Base-by-base conservation (phyloP, 106 monocot species). In the Posidonia australis region DNA sequence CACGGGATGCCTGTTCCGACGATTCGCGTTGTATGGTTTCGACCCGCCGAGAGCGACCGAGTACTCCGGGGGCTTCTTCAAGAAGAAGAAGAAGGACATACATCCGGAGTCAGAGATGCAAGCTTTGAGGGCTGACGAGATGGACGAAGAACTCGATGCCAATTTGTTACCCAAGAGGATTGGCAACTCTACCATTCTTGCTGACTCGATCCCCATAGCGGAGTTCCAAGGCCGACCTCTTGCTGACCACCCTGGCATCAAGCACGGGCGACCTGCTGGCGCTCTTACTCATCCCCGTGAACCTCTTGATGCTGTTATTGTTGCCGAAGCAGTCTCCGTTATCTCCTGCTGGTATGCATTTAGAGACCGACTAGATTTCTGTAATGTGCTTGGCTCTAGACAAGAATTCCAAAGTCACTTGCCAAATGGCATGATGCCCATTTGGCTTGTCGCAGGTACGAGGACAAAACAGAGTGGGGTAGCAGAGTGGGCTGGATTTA, bases 381-480 rank as follows among this genome's bases (percentile, higher is more conserved):
- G 13, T 11, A 26, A 1, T 58, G 28, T 17, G 12, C 29, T 58
- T 13, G 58, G 36, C 36, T 4, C 5, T 30, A 18, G 58, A 32
- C 29, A 11, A 10, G 28, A 19, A 23, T 13, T 9, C 28, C 13
- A 12, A 64, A 24, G 24, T 56, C 1, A 56, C 44, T 45, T 45
- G n/a, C 5, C 3, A 0, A 5, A 42, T 0, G 2, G 47, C 0
- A 58, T 70, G 13, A 70, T 28, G n/a, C 10, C 10, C 36, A n/a
- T n/a, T n/a, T n/a, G n/a, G n/a, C n/a, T n/a, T 51, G 67, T 1
- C 28, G 47, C 59, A 84, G 87, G 88, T 90, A 83, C 67, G 91
- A 92, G 75, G 91, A 92, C 66, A 81, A 82, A 69, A 87, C 91
- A 45, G 91, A 92, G 73, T 92, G 91, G 91, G 91, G 91, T 0